Percentiles rank a stretch among this genome's conserved stretches.
Conservation (phyloP, 73 alveolate genomes). For the Urostyla sp. region DNA sequence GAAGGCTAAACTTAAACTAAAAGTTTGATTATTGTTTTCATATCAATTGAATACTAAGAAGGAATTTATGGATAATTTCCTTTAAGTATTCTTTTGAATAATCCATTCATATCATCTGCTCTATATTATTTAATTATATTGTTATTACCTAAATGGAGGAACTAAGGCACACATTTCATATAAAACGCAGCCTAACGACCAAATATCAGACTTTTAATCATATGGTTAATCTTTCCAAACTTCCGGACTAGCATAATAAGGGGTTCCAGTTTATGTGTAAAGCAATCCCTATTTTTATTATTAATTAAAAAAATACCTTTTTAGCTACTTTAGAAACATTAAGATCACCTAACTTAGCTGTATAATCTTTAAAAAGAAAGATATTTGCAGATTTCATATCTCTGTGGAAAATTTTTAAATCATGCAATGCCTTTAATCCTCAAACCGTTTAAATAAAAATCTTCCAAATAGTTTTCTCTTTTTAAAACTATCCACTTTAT, state of each 20-base stretch:
- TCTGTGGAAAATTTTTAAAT: conserved; percentile 74
- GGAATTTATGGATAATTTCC: conserved; percentile 75
- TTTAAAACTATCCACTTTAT: conserved; percentile 59
- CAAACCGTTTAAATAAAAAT: conserved; percentile 67
- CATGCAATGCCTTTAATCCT: conserved; percentile 80
- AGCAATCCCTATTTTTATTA: conserved; percentile 66
- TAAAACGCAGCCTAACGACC: conserved; percentile 84
- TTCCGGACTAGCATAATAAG: conserved; percentile 84
- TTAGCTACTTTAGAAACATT: conserved; percentile 78
- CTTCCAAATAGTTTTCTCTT: conserved; percentile 75
- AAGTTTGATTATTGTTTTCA: conserved; percentile 53
- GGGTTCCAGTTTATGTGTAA: conserved; percentile 82
- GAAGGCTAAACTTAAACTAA: conserved; percentile 54
- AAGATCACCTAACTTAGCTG: conserved; percentile 80
- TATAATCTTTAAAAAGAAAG: conserved; percentile 67
- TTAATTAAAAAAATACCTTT: no score
- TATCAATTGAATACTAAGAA: conserved; percentile 66
- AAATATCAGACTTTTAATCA: conserved; percentile 79
- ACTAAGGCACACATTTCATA: conserved; percentile 75
- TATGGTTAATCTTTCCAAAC: conserved; percentile 84
- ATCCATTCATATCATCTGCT: conserved; percentile 84
- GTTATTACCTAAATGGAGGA: no score
- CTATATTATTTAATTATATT: no score
- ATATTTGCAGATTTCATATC: conserved; percentile 78
- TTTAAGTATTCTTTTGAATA: conserved; percentile 66